Evolutionary conservation across 129 eudicot species (phyloP).

Genomic region (Centrapalus pauciflorus): DNA sequence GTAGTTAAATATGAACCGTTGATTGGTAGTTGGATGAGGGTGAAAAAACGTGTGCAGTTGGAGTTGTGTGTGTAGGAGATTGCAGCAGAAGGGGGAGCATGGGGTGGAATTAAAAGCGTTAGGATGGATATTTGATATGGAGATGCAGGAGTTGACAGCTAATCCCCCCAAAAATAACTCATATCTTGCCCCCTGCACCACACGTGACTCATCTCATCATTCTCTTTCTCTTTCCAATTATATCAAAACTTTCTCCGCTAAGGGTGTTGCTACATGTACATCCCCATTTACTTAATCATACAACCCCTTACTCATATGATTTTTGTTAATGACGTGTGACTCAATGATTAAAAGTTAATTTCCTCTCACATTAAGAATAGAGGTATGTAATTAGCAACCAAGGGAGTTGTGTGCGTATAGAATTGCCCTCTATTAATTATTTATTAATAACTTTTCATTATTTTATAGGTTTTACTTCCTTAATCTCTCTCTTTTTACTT

Average conservation of each 20-base stretch:
- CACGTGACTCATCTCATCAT: slow-evolving; percentile 26
- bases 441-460: no score
- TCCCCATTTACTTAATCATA: no score
- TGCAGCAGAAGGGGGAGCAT: not conserved
- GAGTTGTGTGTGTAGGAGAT: slow-evolving; percentile 22
- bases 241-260: not conserved
- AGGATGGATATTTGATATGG: slow-evolving; percentile 9
- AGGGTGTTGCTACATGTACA: no score
- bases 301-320: no score
- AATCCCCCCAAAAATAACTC: not conserved
- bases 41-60: slow-evolving; percentile 19
- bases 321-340: no score
- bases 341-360: no score
- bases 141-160: slow-evolving; percentile 20
- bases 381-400: no score
- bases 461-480: no score
- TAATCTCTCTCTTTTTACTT: no score
- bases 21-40: slow-evolving; percentile 12
- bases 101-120: slow-evolving; percentile 21
- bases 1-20: not conserved
- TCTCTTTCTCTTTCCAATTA: slow-evolving; percentile 10
- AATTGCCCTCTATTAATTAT: no score
- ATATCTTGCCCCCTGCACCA: slow-evolving; percentile 17
- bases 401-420: no score
- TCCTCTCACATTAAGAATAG: no score